Evolutionary conservation across 306 rosid genomes (phyloP).

Genomic region (Fragaria iinumae): DNA sequence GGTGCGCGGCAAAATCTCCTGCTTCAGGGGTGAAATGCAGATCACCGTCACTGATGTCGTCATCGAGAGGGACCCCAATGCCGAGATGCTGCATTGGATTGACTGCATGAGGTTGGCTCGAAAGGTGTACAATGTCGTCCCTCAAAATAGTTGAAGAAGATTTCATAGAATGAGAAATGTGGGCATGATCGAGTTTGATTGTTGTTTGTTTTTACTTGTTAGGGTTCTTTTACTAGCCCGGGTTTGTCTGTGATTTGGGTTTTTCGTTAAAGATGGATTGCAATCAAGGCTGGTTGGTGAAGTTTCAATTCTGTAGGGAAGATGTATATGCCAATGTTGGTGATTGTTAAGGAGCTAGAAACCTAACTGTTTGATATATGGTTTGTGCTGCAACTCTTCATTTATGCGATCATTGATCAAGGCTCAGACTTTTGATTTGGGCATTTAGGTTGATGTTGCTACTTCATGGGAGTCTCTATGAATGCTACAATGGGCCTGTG

Average conservation of each 20-base stretch:
- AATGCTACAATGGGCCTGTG: not conserved
- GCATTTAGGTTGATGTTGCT: not conserved
- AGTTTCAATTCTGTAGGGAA: not conserved
- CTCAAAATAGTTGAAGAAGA: not conserved
- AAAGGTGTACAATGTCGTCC: constrained; percentile 47
- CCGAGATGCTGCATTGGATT: constrained; percentile 66
- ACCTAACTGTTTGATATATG: not conserved
- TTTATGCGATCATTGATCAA: not conserved
- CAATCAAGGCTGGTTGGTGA: not conserved
- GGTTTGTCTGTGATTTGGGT: not conserved
- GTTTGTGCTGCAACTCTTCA: not conserved
- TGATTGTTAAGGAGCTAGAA: not conserved
- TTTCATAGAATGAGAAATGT: not conserved
- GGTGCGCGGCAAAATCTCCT: constrained; percentile 57
- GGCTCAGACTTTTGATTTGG: not conserved
- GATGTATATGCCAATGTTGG: not conserved
- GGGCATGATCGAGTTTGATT: not conserved
- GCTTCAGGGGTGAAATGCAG: constrained; percentile 53
- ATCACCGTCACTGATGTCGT: constrained; percentile 71
- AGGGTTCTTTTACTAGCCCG: not conserved
- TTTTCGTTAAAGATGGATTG: not conserved
- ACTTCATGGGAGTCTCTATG: not conserved
- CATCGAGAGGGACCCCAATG: constrained; percentile 70
- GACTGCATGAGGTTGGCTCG: constrained; percentile 64
- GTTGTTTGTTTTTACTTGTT: not conserved